Conservation (phyloP, 1,284 basidiomycete species). For the Cutaneotrichosporon curvatum region DNA sequence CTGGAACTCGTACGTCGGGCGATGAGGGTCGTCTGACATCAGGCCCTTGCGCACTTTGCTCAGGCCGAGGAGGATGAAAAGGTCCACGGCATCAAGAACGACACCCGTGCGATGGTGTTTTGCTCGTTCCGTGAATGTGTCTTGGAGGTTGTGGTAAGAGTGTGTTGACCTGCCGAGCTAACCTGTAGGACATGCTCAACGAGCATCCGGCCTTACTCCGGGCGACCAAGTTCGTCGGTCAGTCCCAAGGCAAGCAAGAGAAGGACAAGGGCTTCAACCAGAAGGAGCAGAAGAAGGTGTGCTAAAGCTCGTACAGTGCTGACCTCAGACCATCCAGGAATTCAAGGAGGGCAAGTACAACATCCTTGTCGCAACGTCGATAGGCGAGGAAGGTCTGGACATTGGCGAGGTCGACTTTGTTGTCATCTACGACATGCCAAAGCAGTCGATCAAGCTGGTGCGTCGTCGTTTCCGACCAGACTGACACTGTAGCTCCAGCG, state of each 20-base stretch:
- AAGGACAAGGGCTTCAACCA: constrained; percentile 80
- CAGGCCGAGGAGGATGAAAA: constrained; percentile 53
- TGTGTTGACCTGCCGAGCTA: not conserved
- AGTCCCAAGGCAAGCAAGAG: constrained; percentile 68
- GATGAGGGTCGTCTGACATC: not conserved
- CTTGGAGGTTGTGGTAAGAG: constrained; percentile 70
- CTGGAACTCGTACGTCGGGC: constrained; percentile 52
- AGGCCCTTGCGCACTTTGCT: constrained; percentile 70
- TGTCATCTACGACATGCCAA: constrained; percentile 93
- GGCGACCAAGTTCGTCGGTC: constrained; percentile 82
- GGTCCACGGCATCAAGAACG: constrained; percentile 43
- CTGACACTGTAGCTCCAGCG: constrained; percentile 69
- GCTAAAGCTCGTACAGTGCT: constrained; percentile 12
- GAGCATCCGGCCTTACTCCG: constrained; percentile 65
- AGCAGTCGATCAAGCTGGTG: constrained; percentile 93
- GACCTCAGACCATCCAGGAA: constrained; percentile 54
- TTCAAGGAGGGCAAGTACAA: constrained; percentile 88
- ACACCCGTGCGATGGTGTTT: constrained; percentile 92
- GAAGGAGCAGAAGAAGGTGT: constrained; percentile 80
- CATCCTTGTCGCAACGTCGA: constrained; percentile 89
- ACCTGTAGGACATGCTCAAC: constrained; percentile 55
- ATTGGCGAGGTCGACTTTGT: constrained; percentile 99
- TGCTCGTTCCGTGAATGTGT: constrained; percentile 82
- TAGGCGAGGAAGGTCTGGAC: constrained; percentile 98
- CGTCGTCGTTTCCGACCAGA: not conserved